Evolutionary conservation across 768 basidiomycete genomes (phyloP).

Genomic region (Boletales sp.): DNA sequence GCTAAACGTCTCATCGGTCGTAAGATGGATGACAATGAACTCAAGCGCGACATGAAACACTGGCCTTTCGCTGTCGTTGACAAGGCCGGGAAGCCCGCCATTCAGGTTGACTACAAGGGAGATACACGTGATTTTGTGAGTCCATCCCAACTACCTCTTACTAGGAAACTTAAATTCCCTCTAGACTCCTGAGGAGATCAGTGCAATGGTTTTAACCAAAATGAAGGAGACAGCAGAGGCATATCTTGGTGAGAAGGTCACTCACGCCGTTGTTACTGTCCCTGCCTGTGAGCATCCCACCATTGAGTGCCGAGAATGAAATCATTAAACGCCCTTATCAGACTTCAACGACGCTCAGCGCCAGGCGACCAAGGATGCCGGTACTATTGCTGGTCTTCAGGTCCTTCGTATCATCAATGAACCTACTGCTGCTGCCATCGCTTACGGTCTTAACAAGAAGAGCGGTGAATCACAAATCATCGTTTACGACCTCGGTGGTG

Average conservation of each 20-base stretch:
- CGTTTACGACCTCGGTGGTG: slow-evolving; percentile 97
- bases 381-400: slow-evolving; percentile 89
- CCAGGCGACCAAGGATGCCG: slow-evolving; percentile 98
- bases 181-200: slow-evolving; percentile 90
- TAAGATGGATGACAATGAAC: slow-evolving; percentile 74
- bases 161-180: neutral
- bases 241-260: slow-evolving; percentile 93
- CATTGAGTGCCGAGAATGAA: neutral
- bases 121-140: slow-evolving; percentile 81
- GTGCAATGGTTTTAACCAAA: slow-evolving; percentile 92
- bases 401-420: slow-evolving; percentile 98
- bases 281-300: slow-evolving; percentile 70
- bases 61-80: slow-evolving; percentile 86
- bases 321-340: slow-evolving; percentile 39
- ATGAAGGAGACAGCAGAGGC: slow-evolving; percentile 99
- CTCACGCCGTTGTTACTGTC: slow-evolving; percentile 97
- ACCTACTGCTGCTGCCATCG: slow-evolving; percentile 95
- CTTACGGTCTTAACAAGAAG: slow-evolving; percentile 97
- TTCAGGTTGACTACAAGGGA: slow-evolving; percentile 75
- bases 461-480: slow-evolving; percentile 92
- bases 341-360: slow-evolving; percentile 99
- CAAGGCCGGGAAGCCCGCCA: slow-evolving; percentile 76
- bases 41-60: slow-evolving; percentile 83
- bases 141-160: slow-evolving; percentile 9
- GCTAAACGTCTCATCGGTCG: slow-evolving; percentile 95